phyloP scores from a whole-genome alignment of 306 rosid genomes.

The Inga leiocalycina region DNA sequence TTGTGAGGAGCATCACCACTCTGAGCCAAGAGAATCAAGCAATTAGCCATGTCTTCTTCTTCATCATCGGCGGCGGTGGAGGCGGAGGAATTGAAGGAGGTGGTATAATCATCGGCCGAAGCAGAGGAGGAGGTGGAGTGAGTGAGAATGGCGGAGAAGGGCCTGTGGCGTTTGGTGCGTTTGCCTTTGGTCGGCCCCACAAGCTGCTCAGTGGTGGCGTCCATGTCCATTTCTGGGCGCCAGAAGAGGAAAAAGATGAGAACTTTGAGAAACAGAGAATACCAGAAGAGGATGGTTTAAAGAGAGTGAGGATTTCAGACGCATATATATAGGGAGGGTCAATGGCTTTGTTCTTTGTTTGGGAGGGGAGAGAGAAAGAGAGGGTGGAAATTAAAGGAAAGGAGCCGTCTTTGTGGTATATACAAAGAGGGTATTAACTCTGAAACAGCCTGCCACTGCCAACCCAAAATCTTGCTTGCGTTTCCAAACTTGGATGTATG shows the following conservation, averaged over 20 bases:
- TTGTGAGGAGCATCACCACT: conserved; percentile 31
- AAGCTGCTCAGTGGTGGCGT: conserved; percentile 43
- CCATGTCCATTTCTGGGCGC: conserved; percentile 37
- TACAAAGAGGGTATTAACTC: neutral
- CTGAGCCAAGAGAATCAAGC: conserved; percentile 87
- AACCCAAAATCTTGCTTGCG: conserved; percentile 64
- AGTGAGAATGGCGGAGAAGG: neutral
- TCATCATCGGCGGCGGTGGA: conserved; percentile 42
- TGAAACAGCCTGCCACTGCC: conserved; percentile 47
- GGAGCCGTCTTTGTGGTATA: conserved; percentile 35
- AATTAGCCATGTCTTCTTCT: conserved; percentile 92
- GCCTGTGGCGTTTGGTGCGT: conserved; percentile 71
- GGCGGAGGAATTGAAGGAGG: conserved; percentile 38
- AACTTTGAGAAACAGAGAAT: neutral
- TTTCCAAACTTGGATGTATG: conserved; percentile 31
- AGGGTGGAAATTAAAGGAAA: neutral
- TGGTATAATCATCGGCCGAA: conserved; percentile 32
- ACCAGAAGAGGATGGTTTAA: neutral
- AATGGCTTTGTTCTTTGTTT: neutral
- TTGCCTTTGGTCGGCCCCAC: conserved; percentile 52
- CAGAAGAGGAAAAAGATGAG: neutral
- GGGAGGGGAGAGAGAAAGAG: neutral
- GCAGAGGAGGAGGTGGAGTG: conserved; percentile 57
- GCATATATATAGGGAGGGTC: neutral
- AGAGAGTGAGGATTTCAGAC: conserved; percentile 11